phyloP scores from a whole-genome alignment of 345 rosid species.

The Heritiera fomes region DNA sequence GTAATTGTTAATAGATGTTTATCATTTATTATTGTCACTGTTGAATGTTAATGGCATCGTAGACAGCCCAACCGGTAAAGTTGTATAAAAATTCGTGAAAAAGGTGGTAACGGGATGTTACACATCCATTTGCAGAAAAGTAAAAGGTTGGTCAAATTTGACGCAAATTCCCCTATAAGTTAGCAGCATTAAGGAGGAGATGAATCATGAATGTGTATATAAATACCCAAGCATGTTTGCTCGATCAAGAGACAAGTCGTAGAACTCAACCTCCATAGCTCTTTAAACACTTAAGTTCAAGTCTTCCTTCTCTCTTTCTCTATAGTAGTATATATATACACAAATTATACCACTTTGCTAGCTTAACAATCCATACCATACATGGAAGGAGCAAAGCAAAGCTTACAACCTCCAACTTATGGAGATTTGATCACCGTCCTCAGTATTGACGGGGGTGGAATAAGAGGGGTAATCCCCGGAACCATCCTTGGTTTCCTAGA shows the following conservation, averaged over 20 bases:
- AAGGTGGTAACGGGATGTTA: no score
- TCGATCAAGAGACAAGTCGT: background rate
- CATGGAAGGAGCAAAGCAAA: slow-evolving; percentile 6
- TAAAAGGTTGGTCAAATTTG: background rate
- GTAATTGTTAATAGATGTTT: no score
- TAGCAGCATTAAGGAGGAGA: background rate
- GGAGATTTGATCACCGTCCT: slow-evolving; percentile 11
- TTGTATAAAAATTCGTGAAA: no score
- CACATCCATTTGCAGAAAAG: no score
- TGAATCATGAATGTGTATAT: background rate
- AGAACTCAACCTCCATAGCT: background rate
- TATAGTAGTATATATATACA: background rate
- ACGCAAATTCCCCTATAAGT: background rate
- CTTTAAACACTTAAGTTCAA: background rate
- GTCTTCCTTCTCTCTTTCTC: background rate
- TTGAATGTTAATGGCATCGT: no score
- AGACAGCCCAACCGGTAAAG: no score
- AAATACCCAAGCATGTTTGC: background rate
- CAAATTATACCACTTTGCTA: background rate
- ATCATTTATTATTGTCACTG: no score
- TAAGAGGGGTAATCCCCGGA: slow-evolving; percentile 46
- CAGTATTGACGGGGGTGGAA: slow-evolving; percentile 9
- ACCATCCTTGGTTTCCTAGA: slow-evolving; percentile 35
- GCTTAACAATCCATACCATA: background rate
- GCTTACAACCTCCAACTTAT: slow-evolving; percentile 23